Evolutionary conservation across 2,329 filamentous ascomycete species (phyloP).

Genomic region (Arthrobotrys sinensis): DNA sequence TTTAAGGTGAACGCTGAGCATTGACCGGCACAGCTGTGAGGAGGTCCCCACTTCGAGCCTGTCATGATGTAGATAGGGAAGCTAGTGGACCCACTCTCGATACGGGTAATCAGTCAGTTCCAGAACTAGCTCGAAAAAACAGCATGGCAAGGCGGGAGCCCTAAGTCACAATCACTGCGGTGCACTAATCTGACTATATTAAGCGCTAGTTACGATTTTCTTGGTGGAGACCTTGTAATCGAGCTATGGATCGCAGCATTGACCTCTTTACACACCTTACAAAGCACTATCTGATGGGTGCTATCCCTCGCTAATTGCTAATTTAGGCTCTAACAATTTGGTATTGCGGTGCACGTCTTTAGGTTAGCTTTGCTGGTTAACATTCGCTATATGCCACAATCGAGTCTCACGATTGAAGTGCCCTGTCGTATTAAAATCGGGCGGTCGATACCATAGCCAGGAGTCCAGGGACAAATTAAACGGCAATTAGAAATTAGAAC

Average conservation of each 20-base stretch:
- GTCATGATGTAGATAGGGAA: slow-evolving; percentile 25
- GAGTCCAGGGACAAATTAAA: slow-evolving; percentile 54
- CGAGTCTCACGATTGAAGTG: slow-evolving; percentile 6
- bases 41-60: slow-evolving; percentile 41
- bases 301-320: slow-evolving; percentile 57
- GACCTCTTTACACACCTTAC: slow-evolving; percentile 24
- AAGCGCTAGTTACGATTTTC: slow-evolving; percentile 24
- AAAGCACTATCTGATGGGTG: slow-evolving; percentile 35
- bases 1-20: slow-evolving; percentile 8
- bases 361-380: slow-evolving; percentile 31
- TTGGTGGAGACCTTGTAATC: slow-evolving; percentile 1
- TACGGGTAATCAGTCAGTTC: slow-evolving; percentile 11
- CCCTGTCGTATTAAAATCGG: neutral
- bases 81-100: slow-evolving; percentile 36
- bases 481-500: slow-evolving; percentile 39
- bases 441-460: slow-evolving; percentile 36
- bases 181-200: neutral
- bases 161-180: slow-evolving; percentile 1
- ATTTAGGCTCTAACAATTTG: slow-evolving; percentile 27
- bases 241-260: slow-evolving; percentile 21
- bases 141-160: slow-evolving; percentile 22
- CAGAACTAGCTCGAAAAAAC: slow-evolving; percentile 32
- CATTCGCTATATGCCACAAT: slow-evolving; percentile 11
- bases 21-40: slow-evolving; percentile 25
- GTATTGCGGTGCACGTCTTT: slow-evolving; percentile 30